These are phyloP conservation scores for Boehmeria nivea DNA, from an alignment of 306 rosid species.

Conservation along the genomic window DNA sequence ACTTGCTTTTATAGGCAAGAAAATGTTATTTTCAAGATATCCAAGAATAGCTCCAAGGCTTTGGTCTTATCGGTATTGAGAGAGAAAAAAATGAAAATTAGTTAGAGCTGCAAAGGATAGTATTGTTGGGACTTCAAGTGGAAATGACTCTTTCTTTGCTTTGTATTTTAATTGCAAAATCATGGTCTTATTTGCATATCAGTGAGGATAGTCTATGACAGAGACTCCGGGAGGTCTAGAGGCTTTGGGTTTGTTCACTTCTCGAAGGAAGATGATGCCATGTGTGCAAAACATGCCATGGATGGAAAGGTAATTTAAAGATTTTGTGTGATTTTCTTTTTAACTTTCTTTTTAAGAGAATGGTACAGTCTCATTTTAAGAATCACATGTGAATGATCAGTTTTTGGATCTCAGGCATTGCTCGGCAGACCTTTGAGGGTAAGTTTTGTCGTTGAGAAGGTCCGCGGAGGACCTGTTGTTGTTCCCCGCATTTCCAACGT, in stretches of 20 bases:
- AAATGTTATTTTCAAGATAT: too few relatives aligned
- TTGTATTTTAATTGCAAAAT: constrained; percentile 5
- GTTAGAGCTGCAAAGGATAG: too few relatives aligned
- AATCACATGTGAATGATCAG: too few relatives aligned
- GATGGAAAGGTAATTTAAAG: constrained; percentile 96
- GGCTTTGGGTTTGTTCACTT: constrained; percentile 87
- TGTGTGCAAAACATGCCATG: constrained; percentile 80
- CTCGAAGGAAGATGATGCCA: constrained; percentile 56
- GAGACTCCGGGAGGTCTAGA: constrained; percentile 81
- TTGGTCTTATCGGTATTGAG: too few relatives aligned
- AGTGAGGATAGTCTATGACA: constrained; percentile 76
- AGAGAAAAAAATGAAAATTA: not conserved
- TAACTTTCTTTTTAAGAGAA: too few relatives aligned
- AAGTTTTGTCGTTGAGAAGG: constrained; percentile 65
- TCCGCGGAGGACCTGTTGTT: constrained; percentile 70
- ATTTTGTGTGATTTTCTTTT: too few relatives aligned
- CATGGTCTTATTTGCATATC: too few relatives aligned
- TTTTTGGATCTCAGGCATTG: constrained; percentile 54
- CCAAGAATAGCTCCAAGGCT: too few relatives aligned
- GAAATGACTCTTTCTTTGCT: too few relatives aligned
- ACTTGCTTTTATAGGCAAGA: too few relatives aligned
- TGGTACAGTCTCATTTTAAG: too few relatives aligned
- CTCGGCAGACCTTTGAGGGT: constrained; percentile 79
- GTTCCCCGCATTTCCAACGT: constrained; percentile 40
- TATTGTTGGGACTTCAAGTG: too few relatives aligned